These are phyloP conservation scores for Penicillium expansum DNA, from an alignment of 2,329 filamentous ascomycete genomes.

Conservation along the genomic window DNA sequence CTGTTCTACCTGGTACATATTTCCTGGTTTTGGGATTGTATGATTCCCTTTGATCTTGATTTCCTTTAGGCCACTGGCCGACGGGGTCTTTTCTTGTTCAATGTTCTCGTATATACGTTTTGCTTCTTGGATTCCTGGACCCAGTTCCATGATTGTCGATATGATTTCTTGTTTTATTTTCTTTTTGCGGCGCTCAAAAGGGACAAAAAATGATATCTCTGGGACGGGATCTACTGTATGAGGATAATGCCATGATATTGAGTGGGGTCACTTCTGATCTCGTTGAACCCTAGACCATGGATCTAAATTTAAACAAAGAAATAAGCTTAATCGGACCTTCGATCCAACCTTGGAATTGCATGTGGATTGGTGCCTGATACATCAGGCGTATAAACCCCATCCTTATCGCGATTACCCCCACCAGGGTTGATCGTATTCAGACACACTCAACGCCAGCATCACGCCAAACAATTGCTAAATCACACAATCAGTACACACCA, in stretches of 20 bases:
- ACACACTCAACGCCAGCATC: background rate
- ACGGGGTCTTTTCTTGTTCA: background rate
- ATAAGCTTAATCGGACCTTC: slow-evolving; percentile 4
- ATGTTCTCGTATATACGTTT: slow-evolving; percentile 18
- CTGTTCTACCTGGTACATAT: slow-evolving; percentile 16
- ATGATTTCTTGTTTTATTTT: slow-evolving; percentile 11
- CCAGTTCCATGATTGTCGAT: slow-evolving; percentile 13
- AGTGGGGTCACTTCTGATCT: slow-evolving; percentile 8
- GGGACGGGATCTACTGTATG: slow-evolving; percentile 18
- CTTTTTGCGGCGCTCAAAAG: slow-evolving; percentile 23
- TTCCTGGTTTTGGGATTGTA: slow-evolving; percentile 19
- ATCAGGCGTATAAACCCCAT: background rate
- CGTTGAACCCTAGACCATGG: background rate
- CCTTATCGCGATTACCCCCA: slow-evolving; percentile 17
- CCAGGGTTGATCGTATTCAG: background rate
- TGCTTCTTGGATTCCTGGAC: slow-evolving; percentile 5
- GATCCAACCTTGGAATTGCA: background rate
- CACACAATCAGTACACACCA: background rate
- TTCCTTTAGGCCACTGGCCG: background rate
- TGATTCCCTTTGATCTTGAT: slow-evolving; percentile 16
- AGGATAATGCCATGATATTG: slow-evolving; percentile 24
- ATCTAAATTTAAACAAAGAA: background rate
- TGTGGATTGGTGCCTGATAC: background rate
- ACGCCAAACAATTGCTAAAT: background rate
- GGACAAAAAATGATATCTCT: slow-evolving; percentile 24